Evolutionary conservation across 2,329 filamentous ascomycete genomes (phyloP).

Genomic region (Sclerotinia glacialis): DNA sequence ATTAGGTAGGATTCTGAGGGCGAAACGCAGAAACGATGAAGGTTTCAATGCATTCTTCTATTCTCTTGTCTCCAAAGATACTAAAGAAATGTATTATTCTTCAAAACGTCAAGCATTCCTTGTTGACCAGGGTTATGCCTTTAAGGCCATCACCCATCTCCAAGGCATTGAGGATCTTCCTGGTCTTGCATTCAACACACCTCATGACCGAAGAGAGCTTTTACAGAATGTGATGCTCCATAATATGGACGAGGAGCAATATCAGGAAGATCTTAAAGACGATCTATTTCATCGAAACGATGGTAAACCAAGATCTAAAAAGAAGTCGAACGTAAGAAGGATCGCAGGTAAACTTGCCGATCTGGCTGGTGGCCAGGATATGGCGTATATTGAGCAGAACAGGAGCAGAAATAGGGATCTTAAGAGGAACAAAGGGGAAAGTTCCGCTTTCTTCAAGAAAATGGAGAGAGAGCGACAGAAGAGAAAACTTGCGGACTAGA

Average conservation of each 20-base stretch:
- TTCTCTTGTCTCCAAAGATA: conserved; percentile 94
- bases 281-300: conserved; percentile 59
- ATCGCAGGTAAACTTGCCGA: conserved; percentile 84
- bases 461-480: conserved; percentile 60
- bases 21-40: conserved; percentile 93
- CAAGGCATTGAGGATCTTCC: conserved; percentile 85
- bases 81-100: conserved; percentile 96
- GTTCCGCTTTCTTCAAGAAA: conserved; percentile 64
- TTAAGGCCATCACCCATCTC: conserved; percentile 97
- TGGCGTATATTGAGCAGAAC: conserved; percentile 92
- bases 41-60: conserved; percentile 99
- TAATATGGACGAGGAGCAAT: conserved; percentile 53
- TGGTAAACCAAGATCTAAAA: conserved; percentile 42
- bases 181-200: conserved; percentile 74
- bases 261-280: conserved; percentile 42
- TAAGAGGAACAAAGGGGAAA: conserved; percentile 59
- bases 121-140: conserved; percentile 96
- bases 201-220: conserved; percentile 78
- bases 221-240: conserved; percentile 87
- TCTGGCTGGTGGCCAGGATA: conserved; percentile 86
- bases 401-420: conserved; percentile 66
- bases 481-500: conserved; percentile 45
- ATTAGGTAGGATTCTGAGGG: conserved; percentile 86
- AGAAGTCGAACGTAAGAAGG: conserved; percentile 64
- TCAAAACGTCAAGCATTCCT: conserved; percentile 95